Evolutionary conservation across 192 early-diverging fungal genomes (phyloP), one percentile per base, ranked within the genome.

Genomic region (Coemansia sp.): DNA sequence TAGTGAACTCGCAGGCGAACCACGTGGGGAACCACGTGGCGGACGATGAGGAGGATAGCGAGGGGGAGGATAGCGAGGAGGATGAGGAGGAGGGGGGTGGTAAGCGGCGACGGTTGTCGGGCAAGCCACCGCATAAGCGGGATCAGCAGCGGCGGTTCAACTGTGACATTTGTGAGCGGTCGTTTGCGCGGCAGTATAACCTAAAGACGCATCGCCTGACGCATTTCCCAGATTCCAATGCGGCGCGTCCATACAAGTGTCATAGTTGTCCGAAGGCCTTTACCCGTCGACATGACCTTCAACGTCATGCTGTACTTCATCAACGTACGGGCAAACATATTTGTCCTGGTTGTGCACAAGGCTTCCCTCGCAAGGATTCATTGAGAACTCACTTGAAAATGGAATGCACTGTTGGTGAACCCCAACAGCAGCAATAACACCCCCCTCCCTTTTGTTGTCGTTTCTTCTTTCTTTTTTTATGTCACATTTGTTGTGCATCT

Each of bases 141-240:
- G 70, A 67, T 44, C 54, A 66, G 45, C 40, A 66, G 39, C 65
- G 59, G 30, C 73, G 71, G 19, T 81, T 76, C 61, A 39, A 68
- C 38, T 82, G 80, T 53, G 64, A 78, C 5, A 53, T 78, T 13
- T 94, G 91, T 48, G 44, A 68, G 28, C 76, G 81, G 41, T 60
- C 72, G 32, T 94, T 94, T 62, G 82, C 85, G 0, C 73, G 89
- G 26, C 80, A 78, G 26, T 94, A 85, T 56, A 94, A 92, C 56
- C 76, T 94, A 23, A 82, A 82, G 57, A 83, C 83, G 0, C 89
- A 94, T 51, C 64, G 82, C 46, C 63, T 79, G 29, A 83, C 82
- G 8, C 91, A 93, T 64, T 64, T 80, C 47, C 60, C 75, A 13
- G 56, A 70, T 34, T 56, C 68, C 34, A 18, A 54, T 23, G 57